Evolutionary conservation across 148 eudicot species (phyloP).

Genomic region (Diospyros kaki): DNA sequence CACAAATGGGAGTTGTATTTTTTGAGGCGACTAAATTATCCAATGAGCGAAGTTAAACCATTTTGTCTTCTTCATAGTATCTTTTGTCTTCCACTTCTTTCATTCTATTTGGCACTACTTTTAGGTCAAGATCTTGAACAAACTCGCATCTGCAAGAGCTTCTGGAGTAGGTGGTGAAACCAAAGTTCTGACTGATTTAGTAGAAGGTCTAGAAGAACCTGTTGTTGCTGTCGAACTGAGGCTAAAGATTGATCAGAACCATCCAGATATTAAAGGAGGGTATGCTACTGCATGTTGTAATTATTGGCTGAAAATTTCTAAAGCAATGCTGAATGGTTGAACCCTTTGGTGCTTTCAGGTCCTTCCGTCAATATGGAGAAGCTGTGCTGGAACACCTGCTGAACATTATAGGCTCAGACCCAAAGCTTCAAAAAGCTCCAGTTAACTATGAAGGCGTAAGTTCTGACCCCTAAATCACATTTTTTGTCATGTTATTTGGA

Average conservation of each 20-base stretch:
- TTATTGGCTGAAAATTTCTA: conserved; percentile 6
- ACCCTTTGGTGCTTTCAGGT: conserved; percentile 41
- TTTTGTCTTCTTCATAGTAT: background rate
- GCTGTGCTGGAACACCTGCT: conserved; percentile 77
- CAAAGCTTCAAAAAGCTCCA: conserved; percentile 76
- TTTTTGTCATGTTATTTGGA: background rate
- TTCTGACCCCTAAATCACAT: conserved; percentile 10
- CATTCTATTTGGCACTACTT: background rate
- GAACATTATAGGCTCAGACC: conserved; percentile 52
- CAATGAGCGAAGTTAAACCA: background rate
- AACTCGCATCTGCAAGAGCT: conserved; percentile 90
- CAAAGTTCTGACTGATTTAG: conserved; percentile 85
- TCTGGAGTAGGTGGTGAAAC: conserved; percentile 68
- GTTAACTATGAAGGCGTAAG: conserved; percentile 97
- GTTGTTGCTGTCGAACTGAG: conserved; percentile 73
- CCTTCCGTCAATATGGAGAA: conserved; percentile 89
- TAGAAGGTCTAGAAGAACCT: conserved; percentile 83
- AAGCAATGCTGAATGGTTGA: conserved; percentile 9
- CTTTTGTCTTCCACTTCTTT: background rate
- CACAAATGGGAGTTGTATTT: background rate
- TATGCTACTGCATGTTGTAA: conserved; percentile 26
- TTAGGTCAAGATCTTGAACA: conserved; percentile 91
- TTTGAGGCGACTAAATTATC: background rate
- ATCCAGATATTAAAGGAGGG: conserved; percentile 90
- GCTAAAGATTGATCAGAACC: conserved; percentile 76